Evolutionary conservation across 305 asterid genomes (phyloP), one percentile per base, ranked within the genome.

Genomic region (Lippia alba): DNA sequence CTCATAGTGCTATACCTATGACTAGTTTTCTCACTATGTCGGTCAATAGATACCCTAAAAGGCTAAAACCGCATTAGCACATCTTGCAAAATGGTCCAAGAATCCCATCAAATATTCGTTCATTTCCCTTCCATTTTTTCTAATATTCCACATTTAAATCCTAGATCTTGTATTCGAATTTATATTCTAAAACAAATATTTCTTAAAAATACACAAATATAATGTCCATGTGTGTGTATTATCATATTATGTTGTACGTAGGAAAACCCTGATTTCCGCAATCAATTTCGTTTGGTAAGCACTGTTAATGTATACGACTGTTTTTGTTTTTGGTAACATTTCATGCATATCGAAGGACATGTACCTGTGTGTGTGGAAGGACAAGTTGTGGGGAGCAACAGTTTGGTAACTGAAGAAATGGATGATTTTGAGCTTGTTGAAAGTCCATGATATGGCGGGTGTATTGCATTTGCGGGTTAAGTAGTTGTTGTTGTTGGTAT

Each of bases 341-440:
- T 1, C 3, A 1, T 3, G 30, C 30, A 24, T 24, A 24, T 24
- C 3, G 30, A 24, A 24, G 30, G 41, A 36, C 41, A 36, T 4
- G 6, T 33, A 79, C 82, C 81, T 65, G 75, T 55, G 71, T 33
- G 53, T 0, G 73, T 36, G 41, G 41, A 36, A 8, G 41, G 64
- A 71, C 67, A 64, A 18, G 56, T 33, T 56, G 61, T 9, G 70
- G 34, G 39, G 64, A 40, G 70, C 12, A 46, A 49, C 2, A 45
- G 58, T 44, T 16, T 14, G 9, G 8, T 50, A 6, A 5, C 12
- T 36, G 70, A 30, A 54, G 56, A 2, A 44, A 61, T 20, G 56
- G 24, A 8, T 17, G 33, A 36, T 5, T 36, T 36, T 5, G 56
- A 9, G 32, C 0, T 4, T 64, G 71, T 4, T 36, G 41, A 34